phyloP scores from a whole-genome alignment of 768 basidiomycete species.

The Epithele typhae region DNA sequence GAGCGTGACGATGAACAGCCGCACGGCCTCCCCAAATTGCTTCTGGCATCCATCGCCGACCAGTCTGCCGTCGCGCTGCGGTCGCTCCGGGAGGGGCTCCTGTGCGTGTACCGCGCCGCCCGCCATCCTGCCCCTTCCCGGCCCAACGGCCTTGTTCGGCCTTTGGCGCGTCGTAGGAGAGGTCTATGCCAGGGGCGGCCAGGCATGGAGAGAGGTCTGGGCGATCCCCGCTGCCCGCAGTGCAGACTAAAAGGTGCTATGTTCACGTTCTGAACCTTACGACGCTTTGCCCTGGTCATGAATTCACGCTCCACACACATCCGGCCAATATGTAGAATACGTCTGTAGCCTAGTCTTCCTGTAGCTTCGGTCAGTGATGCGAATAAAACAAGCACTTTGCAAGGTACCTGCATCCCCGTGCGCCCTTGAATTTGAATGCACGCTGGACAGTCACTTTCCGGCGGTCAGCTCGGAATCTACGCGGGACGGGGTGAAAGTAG shows the following conservation, averaged over 20 bases:
- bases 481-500: too few species aligned
- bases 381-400: too few species aligned
- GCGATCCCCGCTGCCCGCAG: too few species aligned
- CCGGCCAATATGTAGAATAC: background rate
- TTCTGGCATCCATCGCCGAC: slow-evolving; percentile 14
- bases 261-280: too few species aligned
- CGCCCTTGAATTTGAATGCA: too few species aligned
- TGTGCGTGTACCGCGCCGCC: background rate
- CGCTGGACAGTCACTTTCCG: too few species aligned
- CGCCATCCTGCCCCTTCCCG: slow-evolving; percentile 8
- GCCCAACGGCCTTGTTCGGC: slow-evolving; percentile 4
- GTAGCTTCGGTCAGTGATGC: too few species aligned
- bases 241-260: too few species aligned
- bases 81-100: slow-evolving; percentile 14
- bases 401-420: too few species aligned
- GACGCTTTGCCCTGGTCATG: too few species aligned
- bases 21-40: slow-evolving; percentile 14
- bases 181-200: slow-evolving; percentile 16
- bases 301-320: background rate
- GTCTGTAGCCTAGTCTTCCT: too few species aligned
- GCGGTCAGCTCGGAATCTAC: too few species aligned
- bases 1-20: background rate
- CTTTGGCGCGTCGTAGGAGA: slow-evolving; percentile 19
- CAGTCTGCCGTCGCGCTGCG: slow-evolving; percentile 15
- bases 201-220: slow-evolving; percentile 23